Conservation (phyloP, 768 basidiomycete genomes). For the Lanmaoa rubissima region DNA sequence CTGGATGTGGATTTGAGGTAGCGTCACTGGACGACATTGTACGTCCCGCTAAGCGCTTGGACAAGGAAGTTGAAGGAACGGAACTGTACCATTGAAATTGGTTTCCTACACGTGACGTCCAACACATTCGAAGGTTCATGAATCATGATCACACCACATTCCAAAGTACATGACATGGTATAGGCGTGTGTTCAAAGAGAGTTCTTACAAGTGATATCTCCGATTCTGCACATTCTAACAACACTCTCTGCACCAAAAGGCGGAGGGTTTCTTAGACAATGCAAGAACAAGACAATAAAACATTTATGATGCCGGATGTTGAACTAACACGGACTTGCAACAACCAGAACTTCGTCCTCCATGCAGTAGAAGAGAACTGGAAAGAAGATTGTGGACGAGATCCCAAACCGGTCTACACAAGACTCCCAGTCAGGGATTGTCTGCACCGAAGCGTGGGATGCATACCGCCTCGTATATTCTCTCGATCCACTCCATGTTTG, state of each 20-base stretch:
- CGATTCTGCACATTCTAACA: background rate
- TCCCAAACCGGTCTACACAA: constrained; percentile 32
- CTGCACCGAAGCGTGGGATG: constrained; percentile 1
- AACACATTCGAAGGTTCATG: too few species aligned
- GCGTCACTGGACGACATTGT: constrained; percentile 11
- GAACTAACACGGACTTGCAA: background rate
- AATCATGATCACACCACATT: too few species aligned
- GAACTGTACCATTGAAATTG: too few species aligned
- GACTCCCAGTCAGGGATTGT: background rate
- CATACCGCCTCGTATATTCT: constrained; percentile 51
- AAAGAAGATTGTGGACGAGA: constrained; percentile 34
- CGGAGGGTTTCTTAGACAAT: background rate
- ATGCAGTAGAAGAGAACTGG: constrained; percentile 14
- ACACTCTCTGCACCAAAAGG: background rate
- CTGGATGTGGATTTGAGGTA: constrained; percentile 1
- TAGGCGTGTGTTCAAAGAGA: background rate
- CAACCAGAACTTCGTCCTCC: background rate
- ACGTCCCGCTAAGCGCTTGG: background rate
- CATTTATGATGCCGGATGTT: background rate
- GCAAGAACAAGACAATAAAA: background rate
- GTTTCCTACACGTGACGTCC: constrained; percentile 2
- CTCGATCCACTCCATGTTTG: constrained; percentile 59
- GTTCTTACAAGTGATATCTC: too few species aligned
- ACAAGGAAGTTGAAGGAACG: too few species aligned
- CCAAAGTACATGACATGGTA: background rate